Base-by-base conservation (phyloP, 306 rosid species). In the Mimosa pudica region DNA sequence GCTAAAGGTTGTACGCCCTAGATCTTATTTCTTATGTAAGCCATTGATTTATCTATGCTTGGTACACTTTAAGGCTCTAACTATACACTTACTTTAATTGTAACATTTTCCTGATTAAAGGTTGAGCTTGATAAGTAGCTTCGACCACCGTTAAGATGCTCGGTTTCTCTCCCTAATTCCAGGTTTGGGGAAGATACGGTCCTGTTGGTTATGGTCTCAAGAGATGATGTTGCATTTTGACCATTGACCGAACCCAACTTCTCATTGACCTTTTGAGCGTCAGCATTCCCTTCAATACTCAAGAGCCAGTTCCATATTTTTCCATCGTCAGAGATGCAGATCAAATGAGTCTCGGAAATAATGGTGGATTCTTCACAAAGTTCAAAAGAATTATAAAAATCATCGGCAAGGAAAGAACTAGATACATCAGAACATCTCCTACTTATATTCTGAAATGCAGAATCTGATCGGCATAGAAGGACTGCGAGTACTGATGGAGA, bases 321-420 rank as follows among this genome's bases (percentile, higher is more conserved):
- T 44, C 98, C 99, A 86, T 96, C 99, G 80, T 93, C 98, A 67
- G 97, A 93, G 82, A 93, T 87, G 81, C 98, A 96, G 81, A 96
- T 82, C 92, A 91, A 85, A 81, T 84, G 92, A 24, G 90, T 89
- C 83, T 90, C 89, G 77, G 97, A 89, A 88, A 90, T 81, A 63
- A 74, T 75, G 78, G 55, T 77, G 12, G 88, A 83, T 54, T 89
- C 92, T 42, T 89, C 90, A 78, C 79, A 89, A 65, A 87, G 90
- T 82, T 96, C 94, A 92, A 93, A 93, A 81, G 99, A 96, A 83
- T 88, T 83, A 80, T 90, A 92, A 82, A 91, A 90, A 86, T 93
- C 99, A 87, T 77, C 86, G 6, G 64, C 86, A 48, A 82, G 89
- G 83, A 87, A 85, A 84, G 96, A 90, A 83, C 84, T 80, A 38